phyloP scores from a whole-genome alignment of 768 basidiomycete species.

The Panaeolus papilionaceus region DNA sequence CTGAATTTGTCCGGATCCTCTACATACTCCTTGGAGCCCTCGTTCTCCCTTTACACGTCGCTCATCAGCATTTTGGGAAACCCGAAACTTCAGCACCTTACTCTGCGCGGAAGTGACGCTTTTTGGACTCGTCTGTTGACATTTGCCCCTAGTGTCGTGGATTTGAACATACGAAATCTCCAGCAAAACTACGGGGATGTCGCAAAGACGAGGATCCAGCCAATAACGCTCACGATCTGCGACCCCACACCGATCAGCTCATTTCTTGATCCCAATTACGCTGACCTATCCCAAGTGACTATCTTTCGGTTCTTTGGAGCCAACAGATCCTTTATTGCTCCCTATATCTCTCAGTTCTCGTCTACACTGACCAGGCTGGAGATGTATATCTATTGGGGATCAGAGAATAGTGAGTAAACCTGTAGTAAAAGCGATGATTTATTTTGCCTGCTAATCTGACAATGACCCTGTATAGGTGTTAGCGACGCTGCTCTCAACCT shows the following conservation, averaged over 20 bases:
- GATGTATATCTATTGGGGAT: background rate
- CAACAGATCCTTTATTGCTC: background rate
- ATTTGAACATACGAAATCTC: background rate
- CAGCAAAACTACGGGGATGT: background rate
- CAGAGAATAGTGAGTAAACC: background rate
- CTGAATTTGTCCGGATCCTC: background rate
- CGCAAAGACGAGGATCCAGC: background rate
- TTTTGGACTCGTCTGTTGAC: background rate
- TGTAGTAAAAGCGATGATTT: background rate
- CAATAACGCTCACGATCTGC: background rate
- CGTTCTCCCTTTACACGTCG: background rate
- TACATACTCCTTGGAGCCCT: background rate
- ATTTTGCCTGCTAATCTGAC: background rate
- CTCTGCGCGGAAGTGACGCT: background rate
- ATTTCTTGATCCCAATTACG: background rate
- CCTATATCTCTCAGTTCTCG: background rate
- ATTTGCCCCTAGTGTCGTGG: background rate
- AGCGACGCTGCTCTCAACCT: background rate
- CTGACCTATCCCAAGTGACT: background rate
- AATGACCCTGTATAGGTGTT: background rate
- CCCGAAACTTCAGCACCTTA: background rate
- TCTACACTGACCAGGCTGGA: background rate
- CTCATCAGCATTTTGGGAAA: background rate
- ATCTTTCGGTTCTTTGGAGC: background rate
- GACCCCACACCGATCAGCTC: background rate